Evolutionary conservation across 176 grass and related monocot species (phyloP), one percentile per base, ranked within the genome.

Genomic region (Ampelocalamus luodianensis): DNA sequence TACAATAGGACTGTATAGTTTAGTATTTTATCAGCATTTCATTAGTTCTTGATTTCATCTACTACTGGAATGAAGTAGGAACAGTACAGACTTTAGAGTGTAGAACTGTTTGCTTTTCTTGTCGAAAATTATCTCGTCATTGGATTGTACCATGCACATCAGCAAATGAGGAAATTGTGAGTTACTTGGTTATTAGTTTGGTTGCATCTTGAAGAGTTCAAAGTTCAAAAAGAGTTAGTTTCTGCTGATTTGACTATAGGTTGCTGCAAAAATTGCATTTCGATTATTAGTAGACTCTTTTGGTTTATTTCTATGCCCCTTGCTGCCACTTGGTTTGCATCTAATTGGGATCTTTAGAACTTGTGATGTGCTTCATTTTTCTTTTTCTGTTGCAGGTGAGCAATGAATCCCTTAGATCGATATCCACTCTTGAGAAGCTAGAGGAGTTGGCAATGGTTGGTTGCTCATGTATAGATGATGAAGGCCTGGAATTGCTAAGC

Each of bases 391-490:
- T 70, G 38, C 86, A 98, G 93, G 89, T 98, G 66, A 79, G 90
- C 38, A 96, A 99, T 72, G 92, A 68, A 83, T 91, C 93, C 22
- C 90, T 99, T 74, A 89, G 68, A 87, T 99, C 93, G 59, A 94
- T 99, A 84, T 91, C 96, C 32, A 89, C 87, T 60, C 91, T 99
- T 68, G 78, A 82, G 71, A 99, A 88, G 82, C 90, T 99, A 39
- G 88, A 99, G 86, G 93, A 91, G 8, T 67, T 99, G 83, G 70
- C 83, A 34, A 87, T 99, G 93, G 96, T 99, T 63, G 82, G 88
- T 76, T 99, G 96, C 66, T 85, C 89, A 51, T 85, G 80, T 77
- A 82, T 99, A 94, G 90, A 96, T 67, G 93, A 99, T 76, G 90
- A 92, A 82, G 96, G 96, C 53, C 74, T 99, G 72, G 51, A 85